phyloP scores from a whole-genome alignment of 352 stramenopile genomes.

The Pythium guiyangense region DNA sequence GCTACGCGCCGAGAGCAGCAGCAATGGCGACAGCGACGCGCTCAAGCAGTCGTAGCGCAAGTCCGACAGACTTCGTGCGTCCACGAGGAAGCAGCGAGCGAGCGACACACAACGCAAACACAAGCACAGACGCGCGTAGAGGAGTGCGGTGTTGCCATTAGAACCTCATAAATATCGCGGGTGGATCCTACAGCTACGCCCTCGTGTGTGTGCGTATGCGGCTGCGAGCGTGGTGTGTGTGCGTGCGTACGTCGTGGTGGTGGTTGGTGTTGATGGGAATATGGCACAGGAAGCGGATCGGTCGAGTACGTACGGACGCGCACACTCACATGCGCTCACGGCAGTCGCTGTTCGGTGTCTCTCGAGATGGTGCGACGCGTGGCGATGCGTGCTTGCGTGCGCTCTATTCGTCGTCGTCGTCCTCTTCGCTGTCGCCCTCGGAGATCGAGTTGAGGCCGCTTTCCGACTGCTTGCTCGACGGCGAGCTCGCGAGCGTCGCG shows the following conservation, averaged over 20 bases:
- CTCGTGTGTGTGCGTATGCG: not conserved
- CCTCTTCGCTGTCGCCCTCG: conserved; percentile 58
- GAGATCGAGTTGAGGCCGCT: too few species aligned
- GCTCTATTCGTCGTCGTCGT: conserved; percentile 20
- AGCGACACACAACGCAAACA: not conserved
- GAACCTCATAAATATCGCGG: not conserved
- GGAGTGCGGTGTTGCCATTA: not conserved
- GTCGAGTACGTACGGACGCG: not conserved
- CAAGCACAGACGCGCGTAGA: not conserved
- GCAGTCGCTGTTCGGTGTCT: not conserved
- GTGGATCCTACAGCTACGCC: not conserved
- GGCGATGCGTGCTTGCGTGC: too few species aligned
- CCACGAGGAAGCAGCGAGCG: not conserved
- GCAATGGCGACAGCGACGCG: not conserved
- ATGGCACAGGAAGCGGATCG: conserved; percentile 10
- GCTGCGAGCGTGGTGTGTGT: not conserved
- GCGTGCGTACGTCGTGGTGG: not conserved
- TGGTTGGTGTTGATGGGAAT: conserved; percentile 6
- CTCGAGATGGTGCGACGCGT: too few species aligned
- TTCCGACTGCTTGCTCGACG: too few species aligned
- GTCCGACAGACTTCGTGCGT: too few species aligned
- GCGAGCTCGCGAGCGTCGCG: too few species aligned
- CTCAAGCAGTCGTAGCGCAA: not conserved
- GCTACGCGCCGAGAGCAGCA: conserved; percentile 36
- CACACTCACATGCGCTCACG: not conserved